Conservation (phyloP, 1,284 basidiomycete species). For the Mycena citricolor region DNA sequence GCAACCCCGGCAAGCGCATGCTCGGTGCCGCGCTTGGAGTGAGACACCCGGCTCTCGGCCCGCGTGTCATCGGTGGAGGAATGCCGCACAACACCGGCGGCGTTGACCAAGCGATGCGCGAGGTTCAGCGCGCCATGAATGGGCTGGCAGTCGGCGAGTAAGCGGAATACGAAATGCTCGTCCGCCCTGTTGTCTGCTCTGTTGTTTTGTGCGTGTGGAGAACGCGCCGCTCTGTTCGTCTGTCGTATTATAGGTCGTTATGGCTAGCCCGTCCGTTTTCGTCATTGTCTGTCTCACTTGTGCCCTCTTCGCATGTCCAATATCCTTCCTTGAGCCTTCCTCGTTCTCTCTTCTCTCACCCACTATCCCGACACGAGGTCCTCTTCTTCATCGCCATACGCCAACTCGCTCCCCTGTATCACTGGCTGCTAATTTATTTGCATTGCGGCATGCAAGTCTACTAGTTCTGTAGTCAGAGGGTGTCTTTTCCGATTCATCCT, state of each 20-base stretch:
- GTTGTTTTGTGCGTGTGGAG: conserved; percentile 9
- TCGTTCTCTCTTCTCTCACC: conserved; percentile 21
- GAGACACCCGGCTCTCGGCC: conserved; percentile 68
- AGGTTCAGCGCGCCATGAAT: conserved; percentile 77
- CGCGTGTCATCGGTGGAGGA: conserved; percentile 44
- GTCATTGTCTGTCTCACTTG: too few relatives aligned
- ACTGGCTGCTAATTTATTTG: conserved; percentile 23
- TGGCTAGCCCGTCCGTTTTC: too few relatives aligned
- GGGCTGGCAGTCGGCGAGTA: conserved; percentile 71
- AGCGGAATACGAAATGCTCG: conserved; percentile 26
- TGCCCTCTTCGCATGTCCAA: not conserved
- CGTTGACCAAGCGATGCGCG: conserved; percentile 65
- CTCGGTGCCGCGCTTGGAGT: conserved; percentile 78
- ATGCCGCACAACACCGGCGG: conserved; percentile 40
- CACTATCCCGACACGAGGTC: conserved; percentile 11
- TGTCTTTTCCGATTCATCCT: too few relatives aligned
- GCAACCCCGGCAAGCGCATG: conserved; percentile 83
- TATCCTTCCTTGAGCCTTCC: conserved; percentile 8
- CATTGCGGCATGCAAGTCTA: too few relatives aligned
- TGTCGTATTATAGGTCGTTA: conserved; percentile 18
- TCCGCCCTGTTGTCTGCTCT: conserved; percentile 1
- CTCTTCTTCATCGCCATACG: not conserved
- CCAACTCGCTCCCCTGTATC: conserved; percentile 16
- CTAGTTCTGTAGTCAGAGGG: too few relatives aligned
- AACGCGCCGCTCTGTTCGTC: conserved; percentile 18